phyloP scores from a whole-genome alignment of 371 early-diverging fungal genomes.

The Saksenaea oblongispora region DNA sequence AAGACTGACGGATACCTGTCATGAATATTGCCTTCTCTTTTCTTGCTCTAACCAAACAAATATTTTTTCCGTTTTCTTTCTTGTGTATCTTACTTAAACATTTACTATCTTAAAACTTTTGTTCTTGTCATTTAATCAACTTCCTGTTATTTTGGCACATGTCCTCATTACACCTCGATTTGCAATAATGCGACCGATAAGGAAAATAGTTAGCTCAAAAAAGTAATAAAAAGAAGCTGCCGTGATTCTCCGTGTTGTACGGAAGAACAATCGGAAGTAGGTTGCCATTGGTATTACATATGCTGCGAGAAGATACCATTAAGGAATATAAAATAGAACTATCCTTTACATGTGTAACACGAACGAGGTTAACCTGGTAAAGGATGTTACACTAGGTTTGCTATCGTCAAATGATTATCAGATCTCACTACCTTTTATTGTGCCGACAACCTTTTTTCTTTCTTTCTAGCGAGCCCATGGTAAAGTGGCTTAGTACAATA shows the following conservation, averaged over 20 bases:
- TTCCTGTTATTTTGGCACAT: not conserved
- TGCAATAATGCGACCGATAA: not conserved
- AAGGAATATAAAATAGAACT: too few species aligned
- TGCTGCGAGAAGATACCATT: too few species aligned
- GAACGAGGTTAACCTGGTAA: too few species aligned
- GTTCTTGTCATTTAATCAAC: not conserved
- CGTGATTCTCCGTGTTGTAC: not conserved
- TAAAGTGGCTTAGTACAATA: not conserved
- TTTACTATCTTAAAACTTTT: not conserved
- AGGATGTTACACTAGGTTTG: not conserved
- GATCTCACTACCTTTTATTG: not conserved
- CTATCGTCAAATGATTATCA: not conserved
- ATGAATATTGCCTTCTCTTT: not conserved
- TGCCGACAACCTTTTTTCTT: not conserved
- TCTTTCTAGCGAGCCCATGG: not conserved
- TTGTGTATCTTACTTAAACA: not conserved
- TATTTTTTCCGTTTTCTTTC: too few species aligned
- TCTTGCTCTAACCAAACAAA: not conserved
- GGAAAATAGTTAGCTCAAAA: conserved; percentile 3
- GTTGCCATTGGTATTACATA: not conserved
- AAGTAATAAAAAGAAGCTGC: not conserved
- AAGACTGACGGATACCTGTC: too few species aligned
- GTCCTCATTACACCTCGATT: not conserved
- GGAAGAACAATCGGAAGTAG: conserved; percentile 4
- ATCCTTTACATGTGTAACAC: too few species aligned